Evolutionary conservation across 371 early-diverging fungal species (phyloP), one percentile per base, ranked within the genome.

Genomic region (Phascolomyces articulosus): DNA sequence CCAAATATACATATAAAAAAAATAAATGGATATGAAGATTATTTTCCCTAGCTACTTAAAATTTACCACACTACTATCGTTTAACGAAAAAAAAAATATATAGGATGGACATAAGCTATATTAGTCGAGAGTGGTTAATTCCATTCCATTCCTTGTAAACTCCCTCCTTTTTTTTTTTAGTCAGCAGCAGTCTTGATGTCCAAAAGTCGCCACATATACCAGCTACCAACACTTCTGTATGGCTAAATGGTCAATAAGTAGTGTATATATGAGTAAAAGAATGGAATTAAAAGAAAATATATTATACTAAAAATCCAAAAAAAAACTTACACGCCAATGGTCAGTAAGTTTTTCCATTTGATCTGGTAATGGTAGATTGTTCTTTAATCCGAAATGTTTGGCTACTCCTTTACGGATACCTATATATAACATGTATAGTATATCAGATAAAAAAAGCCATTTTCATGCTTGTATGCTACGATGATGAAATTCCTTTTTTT

Each of bases 321-420:
- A 44, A 16, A 18, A 48, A 62, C 66, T 24, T 64, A 66, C 73
- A 26, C 68, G 70, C 89, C 86, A 86, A 9, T 66, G 55, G 38
- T 79, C 63, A 4, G 84, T 81, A 23, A 80, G 57, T 47, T 72
- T 59, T 21, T 68, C 54, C 85, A 88, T 84, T 38, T 83, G 75
- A 26, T 72, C 65, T 4, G 75, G 68, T 4, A 65, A 31, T 16
- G 78, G 78, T 26, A 79, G 65, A 3, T 63, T 58, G 20, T 62
- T 69, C 60, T 73, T 69, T 4, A 70, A 47, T 4, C 65, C 66
- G 67, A 80, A 80, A 63, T 88, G 84, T 10, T 66, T 56, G 1
- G 77, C 73, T 26, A 86, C 67, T 0, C 84, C 88, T 60, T 83
- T 84, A n/a, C 80, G 79, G 2, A 88, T 65, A 15, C 66, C 79